Conservation (phyloP, 805 yeast genomes). For the Candida namnaoensis region DNA sequence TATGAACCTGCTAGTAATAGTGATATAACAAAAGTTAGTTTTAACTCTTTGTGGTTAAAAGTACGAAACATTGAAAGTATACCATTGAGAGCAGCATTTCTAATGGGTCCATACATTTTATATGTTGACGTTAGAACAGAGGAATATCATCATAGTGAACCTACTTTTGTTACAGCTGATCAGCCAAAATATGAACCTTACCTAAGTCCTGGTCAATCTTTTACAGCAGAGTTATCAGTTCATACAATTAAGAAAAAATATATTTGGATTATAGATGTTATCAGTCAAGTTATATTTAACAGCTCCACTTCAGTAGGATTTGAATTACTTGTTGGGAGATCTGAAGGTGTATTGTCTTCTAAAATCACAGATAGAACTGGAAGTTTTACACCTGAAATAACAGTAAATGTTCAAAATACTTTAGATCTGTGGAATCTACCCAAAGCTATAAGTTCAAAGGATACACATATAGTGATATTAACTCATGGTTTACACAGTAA, state of each 20-base stretch:
- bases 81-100: constrained; percentile 59
- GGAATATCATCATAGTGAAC: constrained; percentile 42
- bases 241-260: constrained; percentile 52
- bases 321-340: constrained; percentile 45
- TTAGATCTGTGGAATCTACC: constrained; percentile 69
- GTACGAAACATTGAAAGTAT: constrained; percentile 56
- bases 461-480: constrained; percentile 58
- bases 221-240: constrained; percentile 50
- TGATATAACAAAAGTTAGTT: constrained; percentile 14
- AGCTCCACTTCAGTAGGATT: constrained; percentile 51
- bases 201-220: constrained; percentile 57
- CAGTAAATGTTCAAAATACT: constrained; percentile 46
- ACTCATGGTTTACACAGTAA: constrained; percentile 80
- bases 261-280: constrained; percentile 64
- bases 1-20: constrained; percentile 31
- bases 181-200: constrained; percentile 73
- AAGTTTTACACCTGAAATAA: constrained; percentile 23
- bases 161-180: constrained; percentile 60
- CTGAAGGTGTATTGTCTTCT: constrained; percentile 18
- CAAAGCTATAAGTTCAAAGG: constrained; percentile 26
- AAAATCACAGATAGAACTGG: constrained; percentile 22
- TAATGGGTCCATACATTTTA: constrained; percentile 69
- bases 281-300: constrained; percentile 64
- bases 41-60: constrained; percentile 38
- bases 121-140: constrained; percentile 59